Conservation (phyloP, 2,329 filamentous ascomycete genomes). For the Bipolaris bicolor region DNA sequence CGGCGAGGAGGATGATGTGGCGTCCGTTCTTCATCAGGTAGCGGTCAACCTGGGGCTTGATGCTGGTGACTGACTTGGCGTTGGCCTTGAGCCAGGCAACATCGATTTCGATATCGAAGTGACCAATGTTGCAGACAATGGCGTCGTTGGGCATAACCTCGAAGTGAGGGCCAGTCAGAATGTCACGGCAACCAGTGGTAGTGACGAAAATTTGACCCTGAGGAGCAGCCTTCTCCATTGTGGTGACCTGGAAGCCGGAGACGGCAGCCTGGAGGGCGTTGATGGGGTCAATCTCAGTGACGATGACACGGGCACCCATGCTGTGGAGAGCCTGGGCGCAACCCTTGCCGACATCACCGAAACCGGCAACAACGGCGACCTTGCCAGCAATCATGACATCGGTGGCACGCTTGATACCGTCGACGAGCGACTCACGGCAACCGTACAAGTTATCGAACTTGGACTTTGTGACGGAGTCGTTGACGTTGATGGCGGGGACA, state of each 20-base stretch:
- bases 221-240: constrained; percentile 94
- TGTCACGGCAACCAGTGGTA: constrained; percentile 98
- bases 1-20: constrained; percentile 97
- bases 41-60: constrained; percentile 99
- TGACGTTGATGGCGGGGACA: constrained; percentile 96
- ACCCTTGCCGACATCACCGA: constrained; percentile 98
- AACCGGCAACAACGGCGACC: constrained; percentile 96
- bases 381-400: constrained; percentile 99
- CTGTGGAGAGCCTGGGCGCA: constrained; percentile 93
- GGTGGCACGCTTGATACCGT: constrained; percentile 99
- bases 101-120: constrained; percentile 99
- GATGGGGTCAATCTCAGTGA: constrained; percentile 98
- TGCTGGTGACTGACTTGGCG: constrained; percentile 91
- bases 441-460: constrained; percentile 99
- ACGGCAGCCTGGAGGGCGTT: constrained; percentile 99
- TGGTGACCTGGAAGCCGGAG: constrained; percentile 93
- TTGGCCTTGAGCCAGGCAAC: constrained; percentile 99
- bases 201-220: constrained; percentile 98
- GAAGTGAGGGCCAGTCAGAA: constrained; percentile 90
- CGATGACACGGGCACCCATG: constrained; percentile 95
- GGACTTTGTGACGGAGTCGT: constrained; percentile 99
- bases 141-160: constrained; percentile 95
- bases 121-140: constrained; percentile 99
- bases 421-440: constrained; percentile 97
- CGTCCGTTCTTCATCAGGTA: constrained; percentile 92